phyloP scores from a whole-genome alignment of 2,329 filamentous ascomycete species.

The Pseudogymnoascus sp. region DNA sequence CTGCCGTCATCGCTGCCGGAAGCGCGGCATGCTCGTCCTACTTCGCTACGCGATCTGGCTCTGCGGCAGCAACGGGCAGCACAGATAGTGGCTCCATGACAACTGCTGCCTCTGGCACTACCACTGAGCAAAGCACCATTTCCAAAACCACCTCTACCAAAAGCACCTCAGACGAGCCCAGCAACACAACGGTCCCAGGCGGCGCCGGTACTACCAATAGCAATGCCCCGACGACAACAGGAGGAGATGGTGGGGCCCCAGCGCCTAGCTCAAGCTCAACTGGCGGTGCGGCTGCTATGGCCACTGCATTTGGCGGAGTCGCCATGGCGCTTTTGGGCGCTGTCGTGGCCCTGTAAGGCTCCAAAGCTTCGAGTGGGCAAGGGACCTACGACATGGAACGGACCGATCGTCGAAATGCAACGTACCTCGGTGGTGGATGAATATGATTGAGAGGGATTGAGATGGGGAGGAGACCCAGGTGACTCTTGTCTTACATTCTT shows the following conservation, averaged over 20 bases:
- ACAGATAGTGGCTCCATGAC: not conserved
- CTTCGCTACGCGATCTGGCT: not conserved
- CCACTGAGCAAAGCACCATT: not conserved
- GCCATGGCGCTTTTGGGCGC: not conserved
- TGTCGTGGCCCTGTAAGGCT: not conserved
- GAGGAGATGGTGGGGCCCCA: not conserved
- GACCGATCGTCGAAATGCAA: not conserved
- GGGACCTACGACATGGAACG: not conserved
- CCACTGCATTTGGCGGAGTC: not conserved
- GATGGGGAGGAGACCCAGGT: too few species aligned
- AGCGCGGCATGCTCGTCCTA: not conserved
- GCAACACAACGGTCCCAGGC: not conserved
- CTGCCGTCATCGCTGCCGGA: not conserved
- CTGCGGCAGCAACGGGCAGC: not conserved
- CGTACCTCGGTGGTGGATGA: not conserved
- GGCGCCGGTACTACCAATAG: not conserved
- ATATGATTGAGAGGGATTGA: not conserved
- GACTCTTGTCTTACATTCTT: not conserved
- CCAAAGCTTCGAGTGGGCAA: not conserved
- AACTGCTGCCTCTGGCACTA: not conserved
- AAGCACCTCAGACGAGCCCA: not conserved
- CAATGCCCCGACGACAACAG: not conserved
- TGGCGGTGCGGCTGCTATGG: conserved; percentile 1
- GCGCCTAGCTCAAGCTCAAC: not conserved
- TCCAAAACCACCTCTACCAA: not conserved